phyloP scores from a whole-genome alignment of 257 asterid genomes.

The Nemophila menziesii region DNA sequence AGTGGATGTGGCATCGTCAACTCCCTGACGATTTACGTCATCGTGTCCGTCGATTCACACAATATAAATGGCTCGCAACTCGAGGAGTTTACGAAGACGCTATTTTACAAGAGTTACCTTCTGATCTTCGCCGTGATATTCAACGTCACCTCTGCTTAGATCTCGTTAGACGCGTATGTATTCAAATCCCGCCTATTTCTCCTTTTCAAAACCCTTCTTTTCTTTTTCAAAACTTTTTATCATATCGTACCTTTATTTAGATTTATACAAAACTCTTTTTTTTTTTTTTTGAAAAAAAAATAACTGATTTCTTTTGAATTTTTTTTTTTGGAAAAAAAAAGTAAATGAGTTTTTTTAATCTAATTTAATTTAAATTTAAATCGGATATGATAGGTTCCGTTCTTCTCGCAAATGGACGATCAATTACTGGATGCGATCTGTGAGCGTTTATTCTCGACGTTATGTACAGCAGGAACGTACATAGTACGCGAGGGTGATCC shows the following conservation, averaged over 20 bases:
- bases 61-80: conserved; percentile 91
- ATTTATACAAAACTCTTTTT: no score
- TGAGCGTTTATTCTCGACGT: conserved; percentile 62
- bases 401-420: conserved; percentile 93
- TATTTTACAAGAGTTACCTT: conserved; percentile 59
- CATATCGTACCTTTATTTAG: no score
- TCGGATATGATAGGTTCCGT: conserved; percentile 48
- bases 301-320: no score
- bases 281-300: no score
- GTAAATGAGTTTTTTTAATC: conserved; percentile 1
- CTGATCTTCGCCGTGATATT: conserved; percentile 85
- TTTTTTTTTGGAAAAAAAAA: neutral
- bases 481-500: conserved; percentile 98
- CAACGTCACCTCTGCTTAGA: conserved; percentile 95
- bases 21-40: conserved; percentile 78
- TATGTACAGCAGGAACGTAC: conserved; percentile 76
- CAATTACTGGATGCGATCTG: conserved; percentile 90
- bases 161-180: conserved; percentile 84
- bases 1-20: conserved; percentile 97
- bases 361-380: conserved; percentile 1
- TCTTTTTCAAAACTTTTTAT: no score
- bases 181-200: no score
- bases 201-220: no score
- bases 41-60: conserved; percentile 81
- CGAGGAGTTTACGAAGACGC: conserved; percentile 92